Evolutionary conservation across 768 basidiomycete species (phyloP).

Genomic region (Russula sp.): DNA sequence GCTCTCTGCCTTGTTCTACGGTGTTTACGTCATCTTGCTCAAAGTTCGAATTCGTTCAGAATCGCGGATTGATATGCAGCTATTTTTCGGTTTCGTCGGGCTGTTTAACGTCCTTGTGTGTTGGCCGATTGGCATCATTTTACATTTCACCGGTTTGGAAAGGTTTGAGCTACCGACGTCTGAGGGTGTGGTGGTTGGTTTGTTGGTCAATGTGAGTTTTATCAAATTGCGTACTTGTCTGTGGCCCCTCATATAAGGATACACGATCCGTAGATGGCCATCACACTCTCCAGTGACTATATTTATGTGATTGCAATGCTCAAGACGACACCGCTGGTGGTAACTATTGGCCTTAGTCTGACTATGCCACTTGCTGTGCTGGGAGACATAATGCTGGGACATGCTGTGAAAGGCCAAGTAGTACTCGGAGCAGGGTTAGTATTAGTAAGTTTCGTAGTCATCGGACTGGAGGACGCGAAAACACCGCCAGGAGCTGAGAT

Average conservation of each 20-base stretch:
- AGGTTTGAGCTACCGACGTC: slow-evolving; percentile 62
- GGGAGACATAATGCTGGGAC: slow-evolving; percentile 66
- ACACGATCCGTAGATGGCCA: slow-evolving; percentile 52
- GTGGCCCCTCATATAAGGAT: not conserved
- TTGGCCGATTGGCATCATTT: slow-evolving; percentile 71
- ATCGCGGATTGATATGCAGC: slow-evolving; percentile 83
- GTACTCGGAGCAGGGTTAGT: slow-evolving; percentile 73
- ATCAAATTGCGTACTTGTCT: not conserved
- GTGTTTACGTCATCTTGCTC: slow-evolving; percentile 80
- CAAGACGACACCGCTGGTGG: slow-evolving; percentile 91
- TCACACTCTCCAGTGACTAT: slow-evolving; percentile 80
- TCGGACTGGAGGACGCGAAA: slow-evolving; percentile 50
- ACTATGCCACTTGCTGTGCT: slow-evolving; percentile 89
- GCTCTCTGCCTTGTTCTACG: slow-evolving; percentile 82
- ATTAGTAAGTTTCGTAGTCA: slow-evolving; percentile 64
- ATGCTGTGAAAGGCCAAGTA: slow-evolving; percentile 50
- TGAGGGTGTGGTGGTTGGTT: slow-evolving; percentile 38
- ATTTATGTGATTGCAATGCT: slow-evolving; percentile 88
- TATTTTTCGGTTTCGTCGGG: slow-evolving; percentile 93
- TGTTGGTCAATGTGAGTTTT: slow-evolving; percentile 48
- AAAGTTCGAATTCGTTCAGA: slow-evolving; percentile 81
- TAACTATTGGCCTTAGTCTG: slow-evolving; percentile 85
- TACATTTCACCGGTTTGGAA: slow-evolving; percentile 70
- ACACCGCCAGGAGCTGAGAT: slow-evolving; percentile 15
- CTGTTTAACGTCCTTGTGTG: slow-evolving; percentile 70